Conservation (phyloP, 2,329 filamentous ascomycete species). For the Fusarium poae region DNA sequence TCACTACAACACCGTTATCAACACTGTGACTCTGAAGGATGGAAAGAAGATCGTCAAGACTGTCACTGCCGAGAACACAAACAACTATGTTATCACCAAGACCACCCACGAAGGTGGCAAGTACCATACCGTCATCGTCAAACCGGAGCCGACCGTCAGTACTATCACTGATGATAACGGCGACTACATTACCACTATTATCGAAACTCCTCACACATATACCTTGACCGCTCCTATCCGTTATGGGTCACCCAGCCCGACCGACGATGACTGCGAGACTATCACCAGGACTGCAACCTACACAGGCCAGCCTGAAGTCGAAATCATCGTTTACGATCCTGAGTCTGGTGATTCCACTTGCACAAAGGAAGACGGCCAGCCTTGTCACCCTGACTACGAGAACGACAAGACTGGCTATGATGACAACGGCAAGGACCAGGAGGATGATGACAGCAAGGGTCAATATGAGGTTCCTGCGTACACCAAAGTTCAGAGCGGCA, state of each 20-base stretch:
- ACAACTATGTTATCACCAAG: conserved; percentile 39
- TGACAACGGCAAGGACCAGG: conserved; percentile 12
- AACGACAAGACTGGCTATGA: conserved; percentile 19
- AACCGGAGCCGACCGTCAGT: conserved; percentile 32
- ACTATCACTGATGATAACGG: conserved; percentile 42
- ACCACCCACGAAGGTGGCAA: conserved; percentile 43
- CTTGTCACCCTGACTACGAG: conserved; percentile 42
- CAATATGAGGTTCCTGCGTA: conserved; percentile 21
- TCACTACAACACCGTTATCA: conserved; percentile 11
- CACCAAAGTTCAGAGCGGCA: conserved; percentile 27
- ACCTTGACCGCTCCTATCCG: conserved; percentile 46
- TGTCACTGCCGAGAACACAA: conserved; percentile 32
- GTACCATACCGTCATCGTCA: conserved; percentile 43
- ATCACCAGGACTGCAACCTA: conserved; percentile 38
- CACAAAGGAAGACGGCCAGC: conserved; percentile 47
- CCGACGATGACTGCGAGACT: conserved; percentile 36
- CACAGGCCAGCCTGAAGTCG: conserved; percentile 46
- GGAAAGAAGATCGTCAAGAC: conserved; percentile 34
- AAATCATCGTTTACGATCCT: conserved; percentile 52
- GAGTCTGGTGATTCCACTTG: conserved; percentile 50
- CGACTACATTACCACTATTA: conserved; percentile 33
- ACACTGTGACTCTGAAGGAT: conserved; percentile 35
- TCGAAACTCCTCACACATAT: conserved; percentile 33
- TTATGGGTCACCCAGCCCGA: conserved; percentile 45
- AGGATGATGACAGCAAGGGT: conserved; percentile 8